Evolutionary conservation across 2,329 filamentous ascomycete genomes (phyloP).

Genomic region (Hirsutella minnesotensis): DNA sequence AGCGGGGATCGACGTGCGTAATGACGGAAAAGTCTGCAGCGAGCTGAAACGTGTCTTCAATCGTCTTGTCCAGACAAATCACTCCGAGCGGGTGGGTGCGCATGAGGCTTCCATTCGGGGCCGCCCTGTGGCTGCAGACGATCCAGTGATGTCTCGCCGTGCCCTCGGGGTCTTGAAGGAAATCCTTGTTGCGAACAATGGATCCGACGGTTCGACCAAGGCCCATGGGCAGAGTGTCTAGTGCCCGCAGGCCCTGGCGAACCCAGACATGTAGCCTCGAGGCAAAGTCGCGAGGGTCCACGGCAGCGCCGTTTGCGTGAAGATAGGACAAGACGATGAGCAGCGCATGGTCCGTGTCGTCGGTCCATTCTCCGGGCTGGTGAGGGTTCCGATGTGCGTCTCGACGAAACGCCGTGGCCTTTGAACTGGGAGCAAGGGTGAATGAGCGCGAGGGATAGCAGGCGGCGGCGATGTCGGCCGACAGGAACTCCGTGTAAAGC

Average conservation of each 20-base stretch:
- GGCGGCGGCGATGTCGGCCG: constrained; percentile 17
- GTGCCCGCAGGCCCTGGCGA: constrained; percentile 29
- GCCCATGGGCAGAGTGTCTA: constrained; percentile 35
- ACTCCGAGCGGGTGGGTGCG: constrained; percentile 38
- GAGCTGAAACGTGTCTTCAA: constrained; percentile 30
- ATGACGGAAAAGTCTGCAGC: constrained; percentile 29
- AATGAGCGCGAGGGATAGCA: constrained; percentile 28
- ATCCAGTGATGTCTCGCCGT: constrained; percentile 30
- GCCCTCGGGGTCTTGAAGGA: constrained; percentile 24
- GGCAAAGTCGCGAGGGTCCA: constrained; percentile 30
- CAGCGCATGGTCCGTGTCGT: constrained; percentile 42
- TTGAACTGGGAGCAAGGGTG: constrained; percentile 20
- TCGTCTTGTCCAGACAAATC: constrained; percentile 27
- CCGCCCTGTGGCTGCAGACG: constrained; percentile 22
- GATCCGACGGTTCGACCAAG: constrained; percentile 33
- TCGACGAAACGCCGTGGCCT: constrained; percentile 27
- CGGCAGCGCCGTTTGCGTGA: constrained; percentile 24
- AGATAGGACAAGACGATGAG: constrained; percentile 35
- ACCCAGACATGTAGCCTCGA: constrained; percentile 34
- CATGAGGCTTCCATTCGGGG: constrained; percentile 42
- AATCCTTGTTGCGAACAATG: constrained; percentile 28
- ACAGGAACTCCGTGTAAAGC: constrained; percentile 41
- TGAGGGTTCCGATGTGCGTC: constrained; percentile 33
- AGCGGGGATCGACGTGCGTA: constrained; percentile 40
- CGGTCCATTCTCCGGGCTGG: constrained; percentile 34